Evolutionary conservation across 352 stramenopile species (phyloP), one percentile per base, ranked within the genome.

Genomic region (Phytophthora pseudosyringae): DNA sequence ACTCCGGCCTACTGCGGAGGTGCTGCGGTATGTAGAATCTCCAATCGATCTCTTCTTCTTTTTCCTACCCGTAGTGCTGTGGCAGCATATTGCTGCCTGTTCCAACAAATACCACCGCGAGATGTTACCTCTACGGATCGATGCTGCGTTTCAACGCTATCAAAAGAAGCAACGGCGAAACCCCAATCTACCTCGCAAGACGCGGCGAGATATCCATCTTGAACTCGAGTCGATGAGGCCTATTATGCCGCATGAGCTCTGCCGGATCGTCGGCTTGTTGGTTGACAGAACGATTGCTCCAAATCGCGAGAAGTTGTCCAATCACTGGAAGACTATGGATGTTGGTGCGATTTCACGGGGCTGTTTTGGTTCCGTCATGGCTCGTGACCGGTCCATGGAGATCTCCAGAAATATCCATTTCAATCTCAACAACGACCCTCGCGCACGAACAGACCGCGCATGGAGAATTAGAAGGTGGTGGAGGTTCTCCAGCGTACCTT

Each of bases 401-500:
- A 60, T 68, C 5, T 52, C 38, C 3, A 4, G 58, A 3, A 59
- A 62, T 26, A 31, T 72, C 2, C 64, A 72, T 39, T 68, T 72
- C 51, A 72, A 64, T 13, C 11, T 29, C 0, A 68, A 72, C 38
- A 12, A 16, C 7, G 46, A 67, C 21, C 36, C 26, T 3, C 21
- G 45, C 18, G 44, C 43, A 5, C 5, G 18, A 5, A 64, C 38
- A 5, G 58, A 68, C 28, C 44, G 51, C 1, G 52, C 57, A 0
- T 73, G 52, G 58, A 73, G 68, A 21, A 64, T 68, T 21, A 21
- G 21, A 21, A 21, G 21, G 21, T 21, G 1, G 2, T 45, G 56
- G 3, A 64, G 5, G 40, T 56, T 4, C 15, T 71, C 10, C 56
- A 67, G n/a, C 41, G 45, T 4, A 67, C 56, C 1, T 68, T 73